Evolutionary conservation across 345 rosid genomes (phyloP).

Genomic region (Lepidium aucheri): DNA sequence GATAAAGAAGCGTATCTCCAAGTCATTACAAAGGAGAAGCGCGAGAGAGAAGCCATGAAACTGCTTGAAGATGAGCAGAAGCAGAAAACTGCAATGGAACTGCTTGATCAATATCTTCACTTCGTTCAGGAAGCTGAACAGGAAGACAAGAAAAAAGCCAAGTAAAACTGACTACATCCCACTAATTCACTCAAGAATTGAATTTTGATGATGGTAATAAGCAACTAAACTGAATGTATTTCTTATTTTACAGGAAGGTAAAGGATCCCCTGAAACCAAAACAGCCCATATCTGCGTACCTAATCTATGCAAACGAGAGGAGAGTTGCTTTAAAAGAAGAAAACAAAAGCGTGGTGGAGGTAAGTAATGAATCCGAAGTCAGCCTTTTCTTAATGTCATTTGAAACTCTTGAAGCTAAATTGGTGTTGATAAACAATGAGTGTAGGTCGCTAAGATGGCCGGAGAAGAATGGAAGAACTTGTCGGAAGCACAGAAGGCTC

Average conservation of each 20-base stretch:
- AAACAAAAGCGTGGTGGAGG: constrained; percentile 62
- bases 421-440: not conserved
- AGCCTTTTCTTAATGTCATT: not conserved
- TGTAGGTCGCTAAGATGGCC: constrained; percentile 51
- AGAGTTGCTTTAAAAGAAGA: constrained; percentile 55
- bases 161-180: constrained; percentile 24
- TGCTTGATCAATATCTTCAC: constrained; percentile 80
- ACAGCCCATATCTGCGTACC: constrained; percentile 67
- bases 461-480: constrained; percentile 89
- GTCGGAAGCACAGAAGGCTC: constrained; percentile 48
- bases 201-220: constrained; percentile 20
- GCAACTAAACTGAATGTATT: constrained; percentile 12
- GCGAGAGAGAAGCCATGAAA: constrained; percentile 85
- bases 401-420: not conserved
- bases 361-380: constrained; percentile 14
- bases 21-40: constrained; percentile 65
- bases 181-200: not conserved
- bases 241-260: constrained; percentile 46
- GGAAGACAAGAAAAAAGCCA: constrained; percentile 52
- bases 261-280: constrained; percentile 87
- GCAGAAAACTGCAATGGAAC: constrained; percentile 83
- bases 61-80: constrained; percentile 75
- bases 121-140: constrained; percentile 69
- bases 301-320: constrained; percentile 66
- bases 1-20: constrained; percentile 69